A percentile compares a stretch with the other conserved stretches of the same genome.
Conservation (phyloP, 2,329 filamentous ascomycete species). For the Bipolaris victoriae region DNA sequence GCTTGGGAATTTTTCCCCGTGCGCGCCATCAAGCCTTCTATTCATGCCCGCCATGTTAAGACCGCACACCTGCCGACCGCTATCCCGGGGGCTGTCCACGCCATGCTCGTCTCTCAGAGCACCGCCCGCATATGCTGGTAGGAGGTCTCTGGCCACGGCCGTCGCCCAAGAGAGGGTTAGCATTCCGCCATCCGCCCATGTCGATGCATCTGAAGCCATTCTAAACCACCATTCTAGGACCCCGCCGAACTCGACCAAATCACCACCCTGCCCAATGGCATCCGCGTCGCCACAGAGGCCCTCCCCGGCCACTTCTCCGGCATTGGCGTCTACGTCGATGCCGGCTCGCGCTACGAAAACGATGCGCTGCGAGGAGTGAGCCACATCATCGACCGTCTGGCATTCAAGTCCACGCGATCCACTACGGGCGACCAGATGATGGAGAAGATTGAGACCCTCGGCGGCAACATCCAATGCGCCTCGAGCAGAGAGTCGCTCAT, state of each 20-base stretch:
- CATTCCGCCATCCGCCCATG: background rate
- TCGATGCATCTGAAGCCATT: slow-evolving; percentile 9
- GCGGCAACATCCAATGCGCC: slow-evolving; percentile 96
- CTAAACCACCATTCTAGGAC: slow-evolving; percentile 60
- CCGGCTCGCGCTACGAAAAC: slow-evolving; percentile 92
- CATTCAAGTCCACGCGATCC: slow-evolving; percentile 84
- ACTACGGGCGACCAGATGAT: slow-evolving; percentile 83
- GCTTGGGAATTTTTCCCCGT: slow-evolving; percentile 19
- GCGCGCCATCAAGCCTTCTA: slow-evolving; percentile 5
- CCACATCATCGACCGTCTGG: slow-evolving; percentile 93
- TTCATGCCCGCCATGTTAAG: slow-evolving; percentile 37
- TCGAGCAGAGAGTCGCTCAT: slow-evolving; percentile 95
- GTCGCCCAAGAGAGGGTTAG: slow-evolving; percentile 46
- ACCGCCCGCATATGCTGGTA: slow-evolving; percentile 27
- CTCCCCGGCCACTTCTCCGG: slow-evolving; percentile 93
- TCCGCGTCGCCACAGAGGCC: slow-evolving; percentile 93
- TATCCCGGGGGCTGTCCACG: slow-evolving; percentile 36
- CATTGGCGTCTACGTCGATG: slow-evolving; percentile 94
- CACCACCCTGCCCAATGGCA: slow-evolving; percentile 87
- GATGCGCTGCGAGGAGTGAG: slow-evolving; percentile 83
- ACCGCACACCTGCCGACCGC: slow-evolving; percentile 36
- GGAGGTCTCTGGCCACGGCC: slow-evolving; percentile 39
- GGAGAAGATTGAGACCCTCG: slow-evolving; percentile 83
- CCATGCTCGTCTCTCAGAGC: slow-evolving; percentile 22
- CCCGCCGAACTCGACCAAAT: slow-evolving; percentile 85